These are phyloP conservation scores for Cytospora mali DNA, from an alignment of 2,329 filamentous ascomycete species.

Conservation along the genomic window DNA sequence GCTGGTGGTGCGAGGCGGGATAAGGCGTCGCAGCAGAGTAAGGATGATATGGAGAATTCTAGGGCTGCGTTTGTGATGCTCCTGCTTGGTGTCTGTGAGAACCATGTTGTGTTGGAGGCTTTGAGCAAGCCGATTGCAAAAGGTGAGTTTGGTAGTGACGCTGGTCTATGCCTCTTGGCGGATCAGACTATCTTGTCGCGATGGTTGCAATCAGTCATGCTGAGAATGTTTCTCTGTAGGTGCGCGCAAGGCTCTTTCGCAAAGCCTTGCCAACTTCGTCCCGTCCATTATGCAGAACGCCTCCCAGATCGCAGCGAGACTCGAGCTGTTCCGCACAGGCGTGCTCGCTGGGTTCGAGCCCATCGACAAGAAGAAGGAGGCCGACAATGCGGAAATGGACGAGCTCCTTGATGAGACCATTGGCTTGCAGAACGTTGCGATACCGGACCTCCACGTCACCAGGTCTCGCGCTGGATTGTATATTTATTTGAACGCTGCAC, in stretches of 20 bases:
- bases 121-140: conserved; percentile 56
- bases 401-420: conserved; percentile 61
- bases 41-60: conserved; percentile 62
- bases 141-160: conserved; percentile 43
- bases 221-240: conserved; percentile 37
- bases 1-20: conserved; percentile 37
- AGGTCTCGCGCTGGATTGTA: conserved; percentile 84
- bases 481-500: conserved; percentile 79
- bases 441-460: conserved; percentile 67
- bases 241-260: conserved; percentile 51
- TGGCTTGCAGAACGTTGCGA: conserved; percentile 56
- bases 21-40: conserved; percentile 43
- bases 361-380: conserved; percentile 53
- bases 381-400: conserved; percentile 54
- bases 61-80: conserved; percentile 67
- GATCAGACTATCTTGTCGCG: conserved; percentile 1
- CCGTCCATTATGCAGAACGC: conserved; percentile 55
- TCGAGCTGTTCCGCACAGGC: conserved; percentile 62
- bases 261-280: conserved; percentile 57
- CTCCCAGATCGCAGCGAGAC: conserved; percentile 50
- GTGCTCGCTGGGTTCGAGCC: conserved; percentile 60
- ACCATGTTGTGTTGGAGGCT: conserved; percentile 55
- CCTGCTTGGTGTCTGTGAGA: conserved; percentile 64
- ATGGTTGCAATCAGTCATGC: background rate
- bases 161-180: conserved; percentile 34